Evolutionary conservation across 805 yeast species (phyloP).

Genomic region (Lipomyces mesembrius): DNA sequence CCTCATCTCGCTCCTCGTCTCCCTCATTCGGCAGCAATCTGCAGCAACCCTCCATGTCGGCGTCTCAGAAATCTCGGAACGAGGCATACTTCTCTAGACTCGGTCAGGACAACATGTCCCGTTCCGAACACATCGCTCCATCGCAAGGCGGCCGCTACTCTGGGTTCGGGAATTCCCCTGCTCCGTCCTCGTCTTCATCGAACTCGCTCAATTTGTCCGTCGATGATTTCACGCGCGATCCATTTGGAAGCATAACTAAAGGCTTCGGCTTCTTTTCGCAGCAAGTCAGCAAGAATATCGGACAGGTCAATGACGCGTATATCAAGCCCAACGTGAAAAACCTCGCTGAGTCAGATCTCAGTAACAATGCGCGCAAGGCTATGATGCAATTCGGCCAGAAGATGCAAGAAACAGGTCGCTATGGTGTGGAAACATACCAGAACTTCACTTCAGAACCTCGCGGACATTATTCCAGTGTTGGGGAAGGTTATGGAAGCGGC

Average conservation of each 20-base stretch:
- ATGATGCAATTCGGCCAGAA: conserved; percentile 95
- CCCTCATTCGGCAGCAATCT: conserved; percentile 39
- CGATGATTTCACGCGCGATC: conserved; percentile 62
- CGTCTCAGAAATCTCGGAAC: conserved; percentile 56
- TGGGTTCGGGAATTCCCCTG: conserved; percentile 83
- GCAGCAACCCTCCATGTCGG: conserved; percentile 23
- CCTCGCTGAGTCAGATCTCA: conserved; percentile 75
- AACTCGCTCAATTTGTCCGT: conserved; percentile 27
- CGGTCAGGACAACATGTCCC: conserved; percentile 69
- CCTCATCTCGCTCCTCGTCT: conserved; percentile 24
- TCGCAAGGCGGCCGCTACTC: conserved; percentile 91
- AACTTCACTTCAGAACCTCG: conserved; percentile 54
- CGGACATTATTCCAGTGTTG: conserved; percentile 7
- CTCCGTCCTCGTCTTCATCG: conserved; percentile 31
- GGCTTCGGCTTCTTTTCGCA: conserved; percentile 94
- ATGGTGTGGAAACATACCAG: conserved; percentile 70
- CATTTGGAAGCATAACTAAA: conserved; percentile 83
- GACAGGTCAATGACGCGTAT: conserved; percentile 83
- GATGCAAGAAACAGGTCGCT: conserved; percentile 83
- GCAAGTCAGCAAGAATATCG: conserved; percentile 81
- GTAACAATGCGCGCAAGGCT: conserved; percentile 85
- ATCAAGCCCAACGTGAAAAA: conserved; percentile 90
- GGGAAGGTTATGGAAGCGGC: not conserved
- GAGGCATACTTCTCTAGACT: conserved; percentile 82
- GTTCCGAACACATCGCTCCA: conserved; percentile 84